A percentile compares a stretch with the other conserved stretches of the same genome.
Conservation (phyloP, 2,329 filamentous ascomycete genomes). For the Exophiala calicioides region DNA sequence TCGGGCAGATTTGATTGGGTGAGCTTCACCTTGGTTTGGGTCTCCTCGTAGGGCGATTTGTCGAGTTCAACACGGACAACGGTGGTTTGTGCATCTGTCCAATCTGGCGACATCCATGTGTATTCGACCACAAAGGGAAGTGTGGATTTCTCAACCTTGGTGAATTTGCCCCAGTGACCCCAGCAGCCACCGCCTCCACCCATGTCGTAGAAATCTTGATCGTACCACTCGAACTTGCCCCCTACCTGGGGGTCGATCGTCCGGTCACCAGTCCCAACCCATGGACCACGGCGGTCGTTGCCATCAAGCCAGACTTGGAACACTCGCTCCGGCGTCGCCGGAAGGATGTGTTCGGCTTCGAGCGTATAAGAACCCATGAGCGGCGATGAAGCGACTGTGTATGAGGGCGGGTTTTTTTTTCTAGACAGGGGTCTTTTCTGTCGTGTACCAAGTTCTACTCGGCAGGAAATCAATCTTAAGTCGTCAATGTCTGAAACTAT, state of each 20-base stretch:
- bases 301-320: slow-evolving; percentile 8
- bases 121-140: slow-evolving; percentile 6
- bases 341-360: background rate
- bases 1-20: background rate
- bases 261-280: slow-evolving; percentile 4
- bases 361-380: background rate
- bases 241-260: background rate
- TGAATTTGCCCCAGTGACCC: slow-evolving; percentile 2
- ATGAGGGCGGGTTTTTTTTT: no score
- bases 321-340: slow-evolving; percentile 1
- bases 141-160: background rate
- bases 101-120: background rate
- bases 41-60: background rate
- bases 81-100: background rate
- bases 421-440: no score
- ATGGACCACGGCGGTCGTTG: slow-evolving; percentile 8
- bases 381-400: no score
- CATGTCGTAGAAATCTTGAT: slow-evolving; percentile 1
- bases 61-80: background rate
- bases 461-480: no score
- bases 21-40: background rate
- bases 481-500: no score
- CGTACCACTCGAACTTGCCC: slow-evolving; percentile 4
- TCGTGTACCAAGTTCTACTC: no score
- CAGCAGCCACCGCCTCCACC: slow-evolving; percentile 3